Conservation (phyloP, 2,329 filamentous ascomycete genomes). For the Leptographium radiaticola region DNA sequence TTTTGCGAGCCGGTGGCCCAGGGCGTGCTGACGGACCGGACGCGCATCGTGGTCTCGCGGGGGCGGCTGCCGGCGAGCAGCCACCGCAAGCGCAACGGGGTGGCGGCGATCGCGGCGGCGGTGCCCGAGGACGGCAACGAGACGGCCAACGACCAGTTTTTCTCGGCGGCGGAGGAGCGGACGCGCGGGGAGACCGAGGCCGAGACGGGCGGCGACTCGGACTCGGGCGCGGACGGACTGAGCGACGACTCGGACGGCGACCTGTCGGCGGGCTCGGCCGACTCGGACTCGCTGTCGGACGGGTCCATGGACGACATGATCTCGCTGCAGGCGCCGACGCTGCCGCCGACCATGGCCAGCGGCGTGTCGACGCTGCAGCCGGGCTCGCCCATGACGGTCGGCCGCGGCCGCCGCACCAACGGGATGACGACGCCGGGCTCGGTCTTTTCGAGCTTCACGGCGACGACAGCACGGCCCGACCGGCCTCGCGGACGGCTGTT, state of each 20-base stretch:
- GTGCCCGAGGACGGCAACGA: constrained; percentile 63
- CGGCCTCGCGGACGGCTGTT: constrained; percentile 67
- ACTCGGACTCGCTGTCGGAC: constrained; percentile 63
- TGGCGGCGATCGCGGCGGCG: constrained; percentile 41
- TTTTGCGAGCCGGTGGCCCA: constrained; percentile 94
- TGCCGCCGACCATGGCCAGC: constrained; percentile 66
- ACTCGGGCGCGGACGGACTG: constrained; percentile 13
- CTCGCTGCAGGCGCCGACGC: constrained; percentile 65
- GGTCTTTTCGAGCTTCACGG: constrained; percentile 78
- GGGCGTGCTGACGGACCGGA: constrained; percentile 62
- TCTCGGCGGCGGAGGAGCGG: constrained; percentile 76
- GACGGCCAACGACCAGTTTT: constrained; percentile 82
- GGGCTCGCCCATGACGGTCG: constrained; percentile 66
- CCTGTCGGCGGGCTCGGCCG: constrained; percentile 56
- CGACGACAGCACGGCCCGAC: constrained; percentile 65
- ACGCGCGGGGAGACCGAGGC: constrained; percentile 45
- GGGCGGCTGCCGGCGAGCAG: constrained; percentile 51
- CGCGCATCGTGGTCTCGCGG: constrained; percentile 70
- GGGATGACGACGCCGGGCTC: constrained; percentile 75
- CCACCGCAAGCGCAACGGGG: constrained; percentile 32
- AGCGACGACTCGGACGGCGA: constrained; percentile 37
- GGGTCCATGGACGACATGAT: constrained; percentile 92
- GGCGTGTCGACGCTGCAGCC: constrained; percentile 67
- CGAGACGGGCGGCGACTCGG: constrained; percentile 33
- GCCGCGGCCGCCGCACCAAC: constrained; percentile 51